Evolutionary conservation across 371 early-diverging fungal genomes (phyloP).

Genomic region (Circinella minor): DNA sequence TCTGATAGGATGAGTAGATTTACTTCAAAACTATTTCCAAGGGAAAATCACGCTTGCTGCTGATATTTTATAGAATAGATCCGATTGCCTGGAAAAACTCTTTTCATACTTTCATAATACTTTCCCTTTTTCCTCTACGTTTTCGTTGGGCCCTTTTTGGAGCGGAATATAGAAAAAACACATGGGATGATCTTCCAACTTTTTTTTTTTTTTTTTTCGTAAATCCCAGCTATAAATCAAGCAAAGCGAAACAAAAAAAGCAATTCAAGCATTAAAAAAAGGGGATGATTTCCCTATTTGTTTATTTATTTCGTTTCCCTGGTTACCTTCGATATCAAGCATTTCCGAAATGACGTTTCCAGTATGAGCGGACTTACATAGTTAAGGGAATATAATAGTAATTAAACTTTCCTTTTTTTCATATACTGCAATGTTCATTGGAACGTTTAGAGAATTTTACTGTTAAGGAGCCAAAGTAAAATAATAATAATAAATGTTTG

Average conservation of each 20-base stretch:
- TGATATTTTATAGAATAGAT: not conserved
- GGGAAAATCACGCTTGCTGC: constrained; percentile 1
- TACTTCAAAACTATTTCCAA: not conserved
- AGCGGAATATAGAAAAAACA: constrained; percentile 5
- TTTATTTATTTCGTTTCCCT: too few relatives aligned
- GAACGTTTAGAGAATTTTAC: too few relatives aligned
- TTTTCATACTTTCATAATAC: not conserved
- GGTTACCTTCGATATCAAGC: too few relatives aligned
- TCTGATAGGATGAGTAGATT: too few relatives aligned
- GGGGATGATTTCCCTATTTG: too few relatives aligned
- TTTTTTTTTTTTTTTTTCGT: not conserved
- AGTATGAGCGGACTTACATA: too few relatives aligned
- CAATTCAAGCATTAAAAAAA: too few relatives aligned
- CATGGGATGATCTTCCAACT: constrained; percentile 6
- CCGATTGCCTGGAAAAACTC: constrained; percentile 9
- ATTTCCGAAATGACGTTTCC: too few relatives aligned
- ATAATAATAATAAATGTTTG: not conserved
- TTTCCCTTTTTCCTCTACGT: too few relatives aligned
- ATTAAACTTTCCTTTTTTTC: too few relatives aligned
- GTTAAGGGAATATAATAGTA: too few relatives aligned
- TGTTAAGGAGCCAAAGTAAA: not conserved
- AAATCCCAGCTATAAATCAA: constrained; percentile 2
- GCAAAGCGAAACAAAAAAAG: not conserved
- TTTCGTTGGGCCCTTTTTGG: not conserved
- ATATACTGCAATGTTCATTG: too few relatives aligned